Evolutionary conservation across 2,329 filamentous ascomycete species (phyloP).

Genomic region (Pezicula rhizophila): DNA sequence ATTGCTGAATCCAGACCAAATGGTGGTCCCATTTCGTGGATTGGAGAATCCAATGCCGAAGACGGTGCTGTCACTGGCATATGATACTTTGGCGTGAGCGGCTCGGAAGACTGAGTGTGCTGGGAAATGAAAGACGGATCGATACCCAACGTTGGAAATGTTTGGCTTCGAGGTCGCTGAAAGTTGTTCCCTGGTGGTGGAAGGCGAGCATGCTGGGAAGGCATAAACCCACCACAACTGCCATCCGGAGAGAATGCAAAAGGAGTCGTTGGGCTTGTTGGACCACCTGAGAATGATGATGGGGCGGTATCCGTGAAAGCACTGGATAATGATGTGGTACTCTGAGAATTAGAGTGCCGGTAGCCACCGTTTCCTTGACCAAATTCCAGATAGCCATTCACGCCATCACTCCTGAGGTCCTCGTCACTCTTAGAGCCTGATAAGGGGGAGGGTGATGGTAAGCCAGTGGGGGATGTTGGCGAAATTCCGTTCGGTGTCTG

Average conservation of each 20-base stretch:
- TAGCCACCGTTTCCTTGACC: slow-evolving; percentile 43
- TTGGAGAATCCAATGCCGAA: slow-evolving; percentile 43
- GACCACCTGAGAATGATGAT: slow-evolving; percentile 64
- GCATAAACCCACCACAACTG: slow-evolving; percentile 60
- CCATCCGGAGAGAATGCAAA: slow-evolving; percentile 73
- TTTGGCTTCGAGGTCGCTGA: slow-evolving; percentile 79
- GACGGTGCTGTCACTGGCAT: slow-evolving; percentile 31
- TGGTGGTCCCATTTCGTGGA: slow-evolving; percentile 36
- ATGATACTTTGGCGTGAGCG: slow-evolving; percentile 46
- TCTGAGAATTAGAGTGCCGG: slow-evolving; percentile 60
- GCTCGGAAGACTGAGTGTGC: slow-evolving; percentile 40
- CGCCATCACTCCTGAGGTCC: slow-evolving; percentile 53
- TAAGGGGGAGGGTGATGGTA: slow-evolving; percentile 62
- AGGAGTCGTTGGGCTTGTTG: slow-evolving; percentile 68
- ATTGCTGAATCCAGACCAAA: slow-evolving; percentile 30
- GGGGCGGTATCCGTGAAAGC: slow-evolving; percentile 57
- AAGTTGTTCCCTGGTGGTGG: slow-evolving; percentile 39
- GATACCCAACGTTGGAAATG: slow-evolving; percentile 68
- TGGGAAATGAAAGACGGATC: slow-evolving; percentile 47
- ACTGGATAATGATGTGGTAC: slow-evolving; percentile 60
- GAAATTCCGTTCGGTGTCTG: slow-evolving; percentile 64
- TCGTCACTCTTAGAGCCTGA: slow-evolving; percentile 62
- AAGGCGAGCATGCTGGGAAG: slow-evolving; percentile 43
- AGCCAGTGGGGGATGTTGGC: slow-evolving; percentile 63
- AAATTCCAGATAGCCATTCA: slow-evolving; percentile 55